phyloP scores from a whole-genome alignment of 2,329 filamentous ascomycete species.

The Ascomycota sp. region DNA sequence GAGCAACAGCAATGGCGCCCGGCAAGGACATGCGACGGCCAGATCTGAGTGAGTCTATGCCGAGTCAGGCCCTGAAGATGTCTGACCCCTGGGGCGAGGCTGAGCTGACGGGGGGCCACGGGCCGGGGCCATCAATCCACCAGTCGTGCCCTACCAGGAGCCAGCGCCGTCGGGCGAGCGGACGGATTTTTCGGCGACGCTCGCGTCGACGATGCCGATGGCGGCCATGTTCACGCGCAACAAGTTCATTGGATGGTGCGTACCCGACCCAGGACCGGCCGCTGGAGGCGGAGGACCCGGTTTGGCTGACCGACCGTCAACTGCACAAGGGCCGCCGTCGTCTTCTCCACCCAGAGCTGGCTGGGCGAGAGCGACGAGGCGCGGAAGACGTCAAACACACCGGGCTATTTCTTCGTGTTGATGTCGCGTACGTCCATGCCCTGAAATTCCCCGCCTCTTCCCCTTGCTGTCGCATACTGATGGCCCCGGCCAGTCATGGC shows the following conservation, averaged over 20 bases:
- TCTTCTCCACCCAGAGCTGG: constrained; percentile 59
- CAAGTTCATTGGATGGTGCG: constrained; percentile 51
- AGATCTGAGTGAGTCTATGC: constrained; percentile 19
- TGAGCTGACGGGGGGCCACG: neutral
- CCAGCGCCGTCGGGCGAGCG: constrained; percentile 42
- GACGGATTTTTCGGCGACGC: constrained; percentile 51
- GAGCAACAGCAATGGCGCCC: constrained; percentile 14
- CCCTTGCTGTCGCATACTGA: neutral
- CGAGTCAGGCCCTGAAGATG: neutral
- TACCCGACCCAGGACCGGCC: too few relatives aligned
- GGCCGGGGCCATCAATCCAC: too few relatives aligned
- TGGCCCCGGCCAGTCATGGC: constrained; percentile 31
- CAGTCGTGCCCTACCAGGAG: constrained; percentile 77
- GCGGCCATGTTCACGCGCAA: constrained; percentile 88
- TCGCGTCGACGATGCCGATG: constrained; percentile 75
- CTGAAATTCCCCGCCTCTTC: neutral
- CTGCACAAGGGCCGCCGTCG: constrained; percentile 41
- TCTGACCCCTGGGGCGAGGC: neutral
- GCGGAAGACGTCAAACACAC: constrained; percentile 44
- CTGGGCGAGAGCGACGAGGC: constrained; percentile 52
- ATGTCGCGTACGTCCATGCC: constrained; percentile 46
- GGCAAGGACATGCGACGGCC: constrained; percentile 22
- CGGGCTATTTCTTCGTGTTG: constrained; percentile 49
- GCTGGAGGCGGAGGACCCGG: neutral
- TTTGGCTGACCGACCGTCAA: neutral